Percentiles rank a stretch among this genome's conserved stretches.
These are phyloP conservation scores for Colletotrichum musae DNA, from an alignment of 2,329 filamentous ascomycete species.

Conservation along the genomic window DNA sequence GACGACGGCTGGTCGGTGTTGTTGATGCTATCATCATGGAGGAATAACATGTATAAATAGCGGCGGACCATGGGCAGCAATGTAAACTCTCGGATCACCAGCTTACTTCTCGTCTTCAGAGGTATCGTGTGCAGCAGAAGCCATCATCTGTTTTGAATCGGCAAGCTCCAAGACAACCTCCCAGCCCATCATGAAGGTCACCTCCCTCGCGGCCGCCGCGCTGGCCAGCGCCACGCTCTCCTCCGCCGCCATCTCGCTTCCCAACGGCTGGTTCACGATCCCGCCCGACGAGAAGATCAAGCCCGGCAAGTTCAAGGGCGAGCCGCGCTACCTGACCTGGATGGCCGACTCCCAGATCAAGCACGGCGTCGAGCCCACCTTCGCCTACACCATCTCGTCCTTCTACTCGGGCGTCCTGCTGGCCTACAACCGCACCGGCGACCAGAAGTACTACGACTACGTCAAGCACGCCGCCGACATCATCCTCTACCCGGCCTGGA, in stretches of 20 bases:
- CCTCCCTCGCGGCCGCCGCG: slow-evolving; percentile 8
- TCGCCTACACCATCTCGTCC: slow-evolving; percentile 47
- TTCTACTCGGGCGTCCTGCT: slow-evolving; percentile 46
- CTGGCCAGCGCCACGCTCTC: slow-evolving; percentile 24
- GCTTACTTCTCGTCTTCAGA: background rate
- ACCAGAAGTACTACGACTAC: slow-evolving; percentile 45
- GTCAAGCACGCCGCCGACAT: slow-evolving; percentile 45
- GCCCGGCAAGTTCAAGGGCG: slow-evolving; percentile 32
- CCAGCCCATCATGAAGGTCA: slow-evolving; percentile 16
- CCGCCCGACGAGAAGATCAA: slow-evolving; percentile 35
- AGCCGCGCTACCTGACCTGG: slow-evolving; percentile 45
- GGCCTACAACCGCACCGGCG: slow-evolving; percentile 43
- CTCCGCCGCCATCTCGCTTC: slow-evolving; percentile 32
- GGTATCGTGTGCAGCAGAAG: background rate
- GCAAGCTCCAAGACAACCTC: background rate
- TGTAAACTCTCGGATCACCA: too few species aligned
- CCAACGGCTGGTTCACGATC: slow-evolving; percentile 39
- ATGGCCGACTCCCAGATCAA: slow-evolving; percentile 48
- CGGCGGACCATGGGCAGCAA: background rate
- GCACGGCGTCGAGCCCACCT: slow-evolving; percentile 46
- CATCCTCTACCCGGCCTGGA: slow-evolving; percentile 43
- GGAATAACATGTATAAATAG: slow-evolving; percentile 18
- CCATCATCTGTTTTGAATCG: background rate
- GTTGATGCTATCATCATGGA: background rate
- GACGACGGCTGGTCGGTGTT: background rate